A percentile compares a stretch with the other conserved stretches of the same genome.
Evolutionary conservation across 768 basidiomycete species (phyloP).

Genomic region (Phanerochaete sordida): DNA sequence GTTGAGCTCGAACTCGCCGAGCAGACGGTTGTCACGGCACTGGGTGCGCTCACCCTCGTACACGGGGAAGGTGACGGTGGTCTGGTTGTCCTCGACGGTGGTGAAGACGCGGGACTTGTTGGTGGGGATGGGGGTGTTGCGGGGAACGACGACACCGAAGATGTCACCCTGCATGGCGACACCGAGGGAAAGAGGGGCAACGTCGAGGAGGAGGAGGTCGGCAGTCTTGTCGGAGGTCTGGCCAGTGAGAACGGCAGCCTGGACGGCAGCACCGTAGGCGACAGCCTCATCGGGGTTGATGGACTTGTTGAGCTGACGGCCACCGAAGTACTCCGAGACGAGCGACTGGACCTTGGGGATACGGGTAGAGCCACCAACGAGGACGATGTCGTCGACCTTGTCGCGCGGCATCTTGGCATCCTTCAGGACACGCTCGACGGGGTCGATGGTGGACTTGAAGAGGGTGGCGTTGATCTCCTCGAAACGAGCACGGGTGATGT

Average conservation of each 20-base stretch:
- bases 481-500: slow-evolving; percentile 99
- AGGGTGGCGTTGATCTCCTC: slow-evolving; percentile 96
- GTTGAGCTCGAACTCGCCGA: slow-evolving; percentile 98
- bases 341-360: slow-evolving; percentile 99
- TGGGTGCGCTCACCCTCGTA: slow-evolving; percentile 99
- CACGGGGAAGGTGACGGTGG: slow-evolving; percentile 99
- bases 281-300: slow-evolving; percentile 99
- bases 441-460: slow-evolving; percentile 98
- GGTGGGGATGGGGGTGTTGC: slow-evolving; percentile 99
- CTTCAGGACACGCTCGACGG: slow-evolving; percentile 98
- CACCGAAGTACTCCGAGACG: slow-evolving; percentile 98
- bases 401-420: slow-evolving; percentile 97
- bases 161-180: slow-evolving; percentile 99
- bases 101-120: slow-evolving; percentile 99
- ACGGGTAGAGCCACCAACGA: slow-evolving; percentile 99
- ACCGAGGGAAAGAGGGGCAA: slow-evolving; percentile 97
- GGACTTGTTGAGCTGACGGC: slow-evolving; percentile 98
- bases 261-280: slow-evolving; percentile 99
- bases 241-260: slow-evolving; percentile 97
- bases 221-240: slow-evolving; percentile 99
- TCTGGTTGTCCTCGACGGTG: slow-evolving; percentile 99
- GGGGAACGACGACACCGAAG: slow-evolving; percentile 98
- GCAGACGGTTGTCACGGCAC: slow-evolving; percentile 98
- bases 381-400: slow-evolving; percentile 98
- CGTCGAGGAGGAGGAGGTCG: slow-evolving; percentile 97